phyloP scores from a whole-genome alignment of 345 rosid genomes.

The Heritiera fomes region DNA sequence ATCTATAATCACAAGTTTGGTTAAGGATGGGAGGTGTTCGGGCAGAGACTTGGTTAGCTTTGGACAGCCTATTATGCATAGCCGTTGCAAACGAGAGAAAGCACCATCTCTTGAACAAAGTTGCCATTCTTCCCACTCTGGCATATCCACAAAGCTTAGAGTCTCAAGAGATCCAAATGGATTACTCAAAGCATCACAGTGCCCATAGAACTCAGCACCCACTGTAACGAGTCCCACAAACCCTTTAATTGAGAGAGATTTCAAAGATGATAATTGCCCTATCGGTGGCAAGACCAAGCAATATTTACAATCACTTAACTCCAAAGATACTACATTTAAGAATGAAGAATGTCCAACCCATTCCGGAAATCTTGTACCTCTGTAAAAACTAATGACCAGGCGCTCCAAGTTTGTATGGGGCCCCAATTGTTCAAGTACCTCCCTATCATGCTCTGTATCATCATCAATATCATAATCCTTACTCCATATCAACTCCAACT shows the following conservation, averaged over 20 bases:
- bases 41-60: neutral
- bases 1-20: neutral
- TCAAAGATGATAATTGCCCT: conserved; percentile 10
- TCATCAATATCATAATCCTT: neutral
- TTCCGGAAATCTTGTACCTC: neutral
- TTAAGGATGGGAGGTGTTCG: neutral
- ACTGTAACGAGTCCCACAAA: neutral
- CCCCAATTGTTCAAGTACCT: conserved; percentile 13
- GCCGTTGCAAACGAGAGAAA: neutral
- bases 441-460: neutral
- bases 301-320: neutral
- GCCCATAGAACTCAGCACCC: conserved; percentile 12
- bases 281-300: neutral
- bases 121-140: conserved; percentile 1
- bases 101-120: neutral
- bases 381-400: neutral
- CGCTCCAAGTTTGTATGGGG: conserved; percentile 15
- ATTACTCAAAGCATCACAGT: neutral
- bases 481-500: neutral
- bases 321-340: conserved; percentile 4
- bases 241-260: neutral
- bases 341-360: conserved; percentile 15
- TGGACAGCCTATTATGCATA: neutral
- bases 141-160: neutral
- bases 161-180: conserved; percentile 9